phyloP scores from a whole-genome alignment of 371 early-diverging fungal species.

The Entomophthora muscae region DNA sequence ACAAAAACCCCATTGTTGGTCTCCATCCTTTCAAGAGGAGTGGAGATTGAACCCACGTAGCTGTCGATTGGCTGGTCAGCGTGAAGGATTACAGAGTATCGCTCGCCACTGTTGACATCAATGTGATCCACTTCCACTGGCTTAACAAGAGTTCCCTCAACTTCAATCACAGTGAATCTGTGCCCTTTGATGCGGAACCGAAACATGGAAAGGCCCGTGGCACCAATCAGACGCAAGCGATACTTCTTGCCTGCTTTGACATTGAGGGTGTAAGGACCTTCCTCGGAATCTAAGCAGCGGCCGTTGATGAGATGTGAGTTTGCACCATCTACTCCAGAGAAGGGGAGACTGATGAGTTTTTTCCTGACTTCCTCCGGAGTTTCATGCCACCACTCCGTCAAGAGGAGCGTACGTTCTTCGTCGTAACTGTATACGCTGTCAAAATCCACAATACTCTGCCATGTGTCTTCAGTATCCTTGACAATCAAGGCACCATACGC shows the following conservation, averaged over 20 bases:
- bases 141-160: conserved; percentile 7
- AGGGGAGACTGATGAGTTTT: conserved; percentile 14
- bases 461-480: background rate
- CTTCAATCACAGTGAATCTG: conserved; percentile 16
- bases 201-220: conserved; percentile 12
- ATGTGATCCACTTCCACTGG: conserved; percentile 8
- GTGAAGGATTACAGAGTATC: conserved; percentile 20
- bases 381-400: conserved; percentile 27
- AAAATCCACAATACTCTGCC: background rate
- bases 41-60: conserved; percentile 14
- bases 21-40: background rate
- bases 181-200: conserved; percentile 21
- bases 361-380: conserved; percentile 10
- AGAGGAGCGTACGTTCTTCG: conserved; percentile 20
- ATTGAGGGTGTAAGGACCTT: background rate
- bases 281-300: conserved; percentile 6
- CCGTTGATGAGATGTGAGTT: conserved; percentile 25
- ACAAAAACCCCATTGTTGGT: conserved; percentile 1
- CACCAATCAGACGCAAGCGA: conserved; percentile 7
- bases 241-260: conserved; percentile 6
- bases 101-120: conserved; percentile 18
- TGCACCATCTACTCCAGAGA: conserved; percentile 15
- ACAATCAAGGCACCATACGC: conserved; percentile 4
- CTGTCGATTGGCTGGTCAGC: conserved; percentile 18
- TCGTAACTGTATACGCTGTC: conserved; percentile 15